Conservation (phyloP, 176 grass and related monocot species). For the Cenchrus purpureus region DNA sequence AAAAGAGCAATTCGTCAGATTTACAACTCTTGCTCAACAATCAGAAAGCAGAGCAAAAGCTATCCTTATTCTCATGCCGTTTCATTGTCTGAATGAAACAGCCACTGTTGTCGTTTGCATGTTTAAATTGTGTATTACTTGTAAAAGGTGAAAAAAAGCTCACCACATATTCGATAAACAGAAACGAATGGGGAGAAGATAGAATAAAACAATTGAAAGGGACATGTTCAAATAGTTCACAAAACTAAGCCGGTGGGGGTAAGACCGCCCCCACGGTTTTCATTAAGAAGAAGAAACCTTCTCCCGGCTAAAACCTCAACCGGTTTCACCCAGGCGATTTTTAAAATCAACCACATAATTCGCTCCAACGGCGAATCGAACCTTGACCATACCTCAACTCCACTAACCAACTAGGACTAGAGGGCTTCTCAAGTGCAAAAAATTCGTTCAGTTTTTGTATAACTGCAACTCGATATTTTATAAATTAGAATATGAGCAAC, state of each 20-base stretch:
- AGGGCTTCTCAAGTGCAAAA: neutral
- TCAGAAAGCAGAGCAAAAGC: neutral
- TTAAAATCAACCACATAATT: too few relatives aligned
- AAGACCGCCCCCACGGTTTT: too few relatives aligned
- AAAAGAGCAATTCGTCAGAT: neutral
- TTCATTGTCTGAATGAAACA: conserved; percentile 5
- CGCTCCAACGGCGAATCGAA: too few relatives aligned
- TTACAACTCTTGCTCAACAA: neutral
- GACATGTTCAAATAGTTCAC: conserved; percentile 28
- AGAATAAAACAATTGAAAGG: conserved; percentile 16
- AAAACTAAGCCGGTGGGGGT: too few relatives aligned
- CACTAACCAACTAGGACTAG: too few relatives aligned
- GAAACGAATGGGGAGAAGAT: neutral
- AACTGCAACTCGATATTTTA: neutral
- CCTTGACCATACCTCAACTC: too few relatives aligned
- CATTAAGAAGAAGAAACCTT: too few relatives aligned
- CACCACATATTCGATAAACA: neutral
- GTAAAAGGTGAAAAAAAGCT: neutral
- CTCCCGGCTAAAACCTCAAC: too few relatives aligned
- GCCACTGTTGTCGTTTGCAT: neutral
- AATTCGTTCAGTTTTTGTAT: neutral
- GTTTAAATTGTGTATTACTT: conserved; percentile 1
- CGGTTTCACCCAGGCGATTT: too few relatives aligned
- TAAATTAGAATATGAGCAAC: neutral
- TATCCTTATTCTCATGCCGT: neutral